These are phyloP conservation scores for Parascedosporium putredinis DNA, from an alignment of 2,329 filamentous ascomycete genomes.

Conservation along the genomic window DNA sequence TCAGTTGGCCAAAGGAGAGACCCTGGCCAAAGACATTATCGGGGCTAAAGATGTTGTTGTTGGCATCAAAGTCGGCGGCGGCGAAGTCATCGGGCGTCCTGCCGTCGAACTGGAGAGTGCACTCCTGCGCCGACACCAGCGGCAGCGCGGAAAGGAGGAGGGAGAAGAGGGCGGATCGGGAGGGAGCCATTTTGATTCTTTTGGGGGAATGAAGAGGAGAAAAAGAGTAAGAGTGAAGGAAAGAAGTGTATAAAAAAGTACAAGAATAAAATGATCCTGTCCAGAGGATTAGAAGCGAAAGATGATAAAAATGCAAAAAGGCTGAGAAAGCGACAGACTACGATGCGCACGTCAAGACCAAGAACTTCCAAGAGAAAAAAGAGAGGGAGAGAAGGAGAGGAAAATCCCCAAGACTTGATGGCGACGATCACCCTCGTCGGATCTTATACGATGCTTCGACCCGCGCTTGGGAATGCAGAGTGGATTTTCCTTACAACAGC, in stretches of 20 bases:
- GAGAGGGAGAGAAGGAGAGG: conserved; percentile 4
- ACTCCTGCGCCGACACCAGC: conserved; percentile 10
- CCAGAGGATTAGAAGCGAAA: neutral
- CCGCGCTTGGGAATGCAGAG: no score
- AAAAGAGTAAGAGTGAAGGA: no score
- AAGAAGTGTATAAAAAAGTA: conserved; percentile 4
- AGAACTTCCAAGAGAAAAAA: conserved; percentile 1
- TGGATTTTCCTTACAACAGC: neutral
- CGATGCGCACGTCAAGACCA: no score
- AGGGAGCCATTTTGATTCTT: conserved; percentile 16
- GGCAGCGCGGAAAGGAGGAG: conserved; percentile 6
- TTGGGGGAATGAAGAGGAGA: conserved; percentile 16
- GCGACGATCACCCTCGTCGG: neutral
- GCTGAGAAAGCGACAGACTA: no score
- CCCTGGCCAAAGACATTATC: conserved; percentile 40
- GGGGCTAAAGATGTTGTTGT: conserved; percentile 37
- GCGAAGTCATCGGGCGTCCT: conserved; percentile 29
- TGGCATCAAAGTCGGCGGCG: conserved; percentile 29
- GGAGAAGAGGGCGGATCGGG: conserved; percentile 14
- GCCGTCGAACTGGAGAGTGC: conserved; percentile 28
- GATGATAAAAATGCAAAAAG: neutral
- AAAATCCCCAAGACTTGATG: neutral
- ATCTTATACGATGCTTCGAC: conserved; percentile 5
- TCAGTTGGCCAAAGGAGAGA: conserved; percentile 38
- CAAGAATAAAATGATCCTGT: neutral